phyloP scores from a whole-genome alignment of 1,139 yeast genomes.

The Yamadazyma dendronema region DNA sequence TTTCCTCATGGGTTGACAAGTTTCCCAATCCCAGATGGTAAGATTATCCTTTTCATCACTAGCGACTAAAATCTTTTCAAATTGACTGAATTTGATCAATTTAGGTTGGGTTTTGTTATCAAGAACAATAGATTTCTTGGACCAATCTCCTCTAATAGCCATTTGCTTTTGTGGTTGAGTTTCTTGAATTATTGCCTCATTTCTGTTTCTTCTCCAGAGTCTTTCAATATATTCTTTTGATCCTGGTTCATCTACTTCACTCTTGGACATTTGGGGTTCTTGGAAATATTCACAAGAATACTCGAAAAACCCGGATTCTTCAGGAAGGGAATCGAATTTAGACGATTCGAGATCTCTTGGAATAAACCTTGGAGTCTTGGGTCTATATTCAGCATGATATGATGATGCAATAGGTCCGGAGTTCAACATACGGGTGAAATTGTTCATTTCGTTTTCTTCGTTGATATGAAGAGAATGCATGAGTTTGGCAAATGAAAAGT shows the following conservation, averaged over 20 bases:
- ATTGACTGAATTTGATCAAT: constrained; percentile 78
- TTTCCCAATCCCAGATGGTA: constrained; percentile 88
- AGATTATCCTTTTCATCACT: constrained; percentile 85
- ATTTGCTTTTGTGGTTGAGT: constrained; percentile 88
- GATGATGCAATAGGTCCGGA: constrained; percentile 44
- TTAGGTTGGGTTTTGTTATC: constrained; percentile 82
- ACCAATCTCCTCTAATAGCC: constrained; percentile 88
- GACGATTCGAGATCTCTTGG: constrained; percentile 31
- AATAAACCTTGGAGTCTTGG: constrained; percentile 52
- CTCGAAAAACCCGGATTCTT: constrained; percentile 76
- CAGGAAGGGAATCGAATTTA: constrained; percentile 50
- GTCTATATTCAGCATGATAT: constrained; percentile 50
- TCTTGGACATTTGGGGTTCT: constrained; percentile 90
- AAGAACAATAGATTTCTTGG: constrained; percentile 55
- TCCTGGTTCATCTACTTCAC: constrained; percentile 91
- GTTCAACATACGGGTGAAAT: constrained; percentile 36
- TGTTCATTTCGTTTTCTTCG: constrained; percentile 41
- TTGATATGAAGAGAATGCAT: constrained; percentile 43
- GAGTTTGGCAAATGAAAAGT: constrained; percentile 41
- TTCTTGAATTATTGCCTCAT: constrained; percentile 79
- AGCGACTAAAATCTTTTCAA: constrained; percentile 79
- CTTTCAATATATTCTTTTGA: constrained; percentile 81
- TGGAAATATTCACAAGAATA: constrained; percentile 92
- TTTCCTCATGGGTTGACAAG: constrained; percentile 52
- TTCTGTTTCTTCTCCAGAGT: constrained; percentile 86